Evolutionary conservation across 805 yeast genomes (phyloP).

Genomic region (Cephaloascus fragrans): DNA sequence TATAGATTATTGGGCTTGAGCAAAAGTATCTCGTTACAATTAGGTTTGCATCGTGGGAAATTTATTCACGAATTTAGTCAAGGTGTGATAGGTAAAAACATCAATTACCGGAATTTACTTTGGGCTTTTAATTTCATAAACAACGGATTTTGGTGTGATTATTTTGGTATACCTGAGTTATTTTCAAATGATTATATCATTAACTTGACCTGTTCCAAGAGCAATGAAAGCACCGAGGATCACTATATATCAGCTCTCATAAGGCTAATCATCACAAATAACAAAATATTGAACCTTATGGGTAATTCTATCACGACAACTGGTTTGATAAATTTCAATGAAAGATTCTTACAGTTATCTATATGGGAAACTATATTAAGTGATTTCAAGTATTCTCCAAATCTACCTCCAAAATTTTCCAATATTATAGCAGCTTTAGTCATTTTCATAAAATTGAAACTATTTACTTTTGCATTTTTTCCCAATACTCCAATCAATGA

Average conservation of each 20-base stretch:
- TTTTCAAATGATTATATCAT: slow-evolving; percentile 23
- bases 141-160: slow-evolving; percentile 31
- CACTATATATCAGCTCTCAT: slow-evolving; percentile 26
- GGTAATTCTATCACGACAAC: slow-evolving; percentile 6
- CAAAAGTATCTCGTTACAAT: slow-evolving; percentile 28
- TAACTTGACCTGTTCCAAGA: slow-evolving; percentile 16
- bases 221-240: slow-evolving; percentile 7
- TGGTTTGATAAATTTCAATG: slow-evolving; percentile 4
- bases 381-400: slow-evolving; percentile 12
- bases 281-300: slow-evolving; percentile 22
- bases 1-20: slow-evolving; percentile 26
- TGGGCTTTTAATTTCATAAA: slow-evolving; percentile 32
- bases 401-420: slow-evolving; percentile 10
- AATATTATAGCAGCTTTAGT: slow-evolving; percentile 20
- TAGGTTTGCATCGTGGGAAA: slow-evolving; percentile 30
- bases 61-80: slow-evolving; percentile 32
- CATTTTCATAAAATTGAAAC: slow-evolving; percentile 26
- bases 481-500: slow-evolving; percentile 13
- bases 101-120: slow-evolving; percentile 25
- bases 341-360: slow-evolving; percentile 22
- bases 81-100: slow-evolving; percentile 20
- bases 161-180: slow-evolving; percentile 21
- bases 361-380: slow-evolving; percentile 32
- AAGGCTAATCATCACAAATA: slow-evolving; percentile 14
- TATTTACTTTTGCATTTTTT: slow-evolving; percentile 24